Percentiles rank a stretch among this genome's conserved stretches.
Conservation (phyloP, 176 grass and related monocot genomes). For the Olyra latifolia region DNA sequence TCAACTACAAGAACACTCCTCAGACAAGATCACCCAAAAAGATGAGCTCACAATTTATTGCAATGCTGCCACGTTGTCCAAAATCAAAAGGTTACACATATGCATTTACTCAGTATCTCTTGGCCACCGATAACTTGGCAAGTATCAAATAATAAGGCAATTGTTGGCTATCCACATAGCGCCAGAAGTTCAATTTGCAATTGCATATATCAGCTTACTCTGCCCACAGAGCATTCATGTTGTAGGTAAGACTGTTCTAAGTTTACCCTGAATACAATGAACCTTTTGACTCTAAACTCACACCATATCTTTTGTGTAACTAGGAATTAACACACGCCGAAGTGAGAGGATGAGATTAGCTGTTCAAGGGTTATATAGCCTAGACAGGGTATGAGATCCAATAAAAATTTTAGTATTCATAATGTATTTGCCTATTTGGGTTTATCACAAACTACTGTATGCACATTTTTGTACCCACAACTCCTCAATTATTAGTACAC, state of each 20-base stretch:
- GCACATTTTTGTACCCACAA: background rate
- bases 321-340: background rate
- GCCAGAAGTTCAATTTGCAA: background rate
- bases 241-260: background rate
- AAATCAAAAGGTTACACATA: background rate
- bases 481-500: background rate
- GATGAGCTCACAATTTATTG: slow-evolving; percentile 12
- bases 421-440: background rate
- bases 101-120: background rate
- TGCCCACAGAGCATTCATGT: background rate
- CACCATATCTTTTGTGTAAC: background rate
- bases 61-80: background rate
- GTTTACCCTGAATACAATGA: background rate
- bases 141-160: background rate
- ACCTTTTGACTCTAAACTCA: background rate
- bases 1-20: slow-evolving; percentile 27
- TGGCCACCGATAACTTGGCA: background rate
- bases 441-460: background rate
- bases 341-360: background rate
- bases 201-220: slow-evolving; percentile 10
- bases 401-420: background rate
- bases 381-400: background rate
- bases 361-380: background rate
- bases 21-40: slow-evolving; percentile 1
- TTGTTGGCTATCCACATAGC: background rate